A percentile compares a stretch with the other conserved stretches of the same genome.
These are phyloP conservation scores for Coprinopsis strossmayeri DNA, from an alignment of 768 basidiomycete genomes.

Conservation along the genomic window DNA sequence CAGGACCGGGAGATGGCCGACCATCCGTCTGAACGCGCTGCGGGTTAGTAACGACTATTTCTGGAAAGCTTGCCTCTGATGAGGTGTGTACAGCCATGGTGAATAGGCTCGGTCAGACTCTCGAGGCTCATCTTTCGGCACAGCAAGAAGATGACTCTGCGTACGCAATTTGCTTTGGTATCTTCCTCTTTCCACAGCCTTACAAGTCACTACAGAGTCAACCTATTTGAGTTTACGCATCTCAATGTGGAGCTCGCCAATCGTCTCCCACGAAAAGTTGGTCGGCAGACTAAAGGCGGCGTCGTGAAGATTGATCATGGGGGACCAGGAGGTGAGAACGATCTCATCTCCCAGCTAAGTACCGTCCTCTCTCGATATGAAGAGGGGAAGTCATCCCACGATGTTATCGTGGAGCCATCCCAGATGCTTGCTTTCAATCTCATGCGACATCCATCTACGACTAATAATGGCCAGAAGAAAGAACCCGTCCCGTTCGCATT, in stretches of 20 bases:
- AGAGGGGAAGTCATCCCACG: conserved; percentile 31
- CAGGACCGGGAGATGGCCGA: conserved; percentile 16
- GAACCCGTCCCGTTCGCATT: conserved; percentile 44
- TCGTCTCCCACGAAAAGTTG: conserved; percentile 15
- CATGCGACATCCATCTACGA: conserved; percentile 13
- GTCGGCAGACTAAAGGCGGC: conserved; percentile 24
- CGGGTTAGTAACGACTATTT: neutral
- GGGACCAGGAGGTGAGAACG: conserved; percentile 35
- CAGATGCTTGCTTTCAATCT: conserved; percentile 58
- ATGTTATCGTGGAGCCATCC: conserved; percentile 57
- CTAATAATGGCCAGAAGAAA: conserved; percentile 18
- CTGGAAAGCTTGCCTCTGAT: neutral
- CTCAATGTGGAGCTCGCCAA: conserved; percentile 34
- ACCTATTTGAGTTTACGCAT: conserved; percentile 53
- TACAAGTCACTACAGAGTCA: conserved; percentile 19
- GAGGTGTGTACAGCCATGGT: conserved; percentile 40
- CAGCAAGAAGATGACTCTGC: conserved; percentile 25
- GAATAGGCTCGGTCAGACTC: conserved; percentile 29
- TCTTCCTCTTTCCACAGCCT: neutral
- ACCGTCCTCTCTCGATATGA: conserved; percentile 29
- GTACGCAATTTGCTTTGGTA: conserved; percentile 25
- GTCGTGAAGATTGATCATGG: conserved; percentile 50
- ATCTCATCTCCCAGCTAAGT: conserved; percentile 54
- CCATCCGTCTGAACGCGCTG: conserved; percentile 16
- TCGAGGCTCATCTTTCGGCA: conserved; percentile 38